A percentile compares a stretch with the other conserved stretches of the same genome.
These are phyloP conservation scores for Pythium monospermum DNA, from an alignment of 352 stramenopile species.

Conservation along the genomic window DNA sequence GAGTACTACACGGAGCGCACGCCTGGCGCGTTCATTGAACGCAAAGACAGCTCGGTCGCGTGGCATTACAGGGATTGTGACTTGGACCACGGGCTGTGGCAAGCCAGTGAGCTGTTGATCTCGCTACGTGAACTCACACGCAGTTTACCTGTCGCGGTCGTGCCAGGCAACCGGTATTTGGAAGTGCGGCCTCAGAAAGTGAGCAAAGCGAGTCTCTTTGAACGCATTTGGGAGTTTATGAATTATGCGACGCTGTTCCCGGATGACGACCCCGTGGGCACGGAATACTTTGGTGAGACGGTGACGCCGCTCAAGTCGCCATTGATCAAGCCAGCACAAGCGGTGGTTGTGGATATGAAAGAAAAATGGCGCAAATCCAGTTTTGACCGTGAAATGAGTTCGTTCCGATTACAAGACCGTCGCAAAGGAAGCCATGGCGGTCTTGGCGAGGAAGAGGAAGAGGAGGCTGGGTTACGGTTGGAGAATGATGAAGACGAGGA, in stretches of 20 bases:
- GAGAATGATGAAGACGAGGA: slow-evolving; percentile 1
- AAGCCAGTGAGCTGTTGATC: slow-evolving; percentile 86
- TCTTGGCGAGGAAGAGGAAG: neutral
- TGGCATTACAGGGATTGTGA: slow-evolving; percentile 91
- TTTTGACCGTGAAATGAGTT: slow-evolving; percentile 9
- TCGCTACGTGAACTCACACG: slow-evolving; percentile 71
- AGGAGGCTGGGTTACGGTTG: neutral
- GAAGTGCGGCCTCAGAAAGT: slow-evolving; percentile 78
- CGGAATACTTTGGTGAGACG: slow-evolving; percentile 66
- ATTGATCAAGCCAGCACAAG: slow-evolving; percentile 31
- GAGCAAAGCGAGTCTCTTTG: slow-evolving; percentile 76
- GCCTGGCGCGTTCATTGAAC: slow-evolving; percentile 77
- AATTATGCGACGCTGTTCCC: slow-evolving; percentile 65
- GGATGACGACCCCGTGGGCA: slow-evolving; percentile 55
- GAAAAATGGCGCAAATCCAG: slow-evolving; percentile 18
- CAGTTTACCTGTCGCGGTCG: slow-evolving; percentile 67
- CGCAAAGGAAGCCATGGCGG: neutral
- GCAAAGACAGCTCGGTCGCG: slow-evolving; percentile 79
- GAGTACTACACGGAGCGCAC: slow-evolving; percentile 85
- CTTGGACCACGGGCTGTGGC: slow-evolving; percentile 82
- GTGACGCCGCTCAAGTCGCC: slow-evolving; percentile 42
- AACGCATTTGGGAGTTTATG: slow-evolving; percentile 84
- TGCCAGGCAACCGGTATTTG: slow-evolving; percentile 65
- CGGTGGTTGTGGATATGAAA: slow-evolving; percentile 11
- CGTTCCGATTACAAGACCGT: slow-evolving; percentile 14